phyloP scores from a whole-genome alignment of 768 basidiomycete genomes.

The Auriscalpium orientale region DNA sequence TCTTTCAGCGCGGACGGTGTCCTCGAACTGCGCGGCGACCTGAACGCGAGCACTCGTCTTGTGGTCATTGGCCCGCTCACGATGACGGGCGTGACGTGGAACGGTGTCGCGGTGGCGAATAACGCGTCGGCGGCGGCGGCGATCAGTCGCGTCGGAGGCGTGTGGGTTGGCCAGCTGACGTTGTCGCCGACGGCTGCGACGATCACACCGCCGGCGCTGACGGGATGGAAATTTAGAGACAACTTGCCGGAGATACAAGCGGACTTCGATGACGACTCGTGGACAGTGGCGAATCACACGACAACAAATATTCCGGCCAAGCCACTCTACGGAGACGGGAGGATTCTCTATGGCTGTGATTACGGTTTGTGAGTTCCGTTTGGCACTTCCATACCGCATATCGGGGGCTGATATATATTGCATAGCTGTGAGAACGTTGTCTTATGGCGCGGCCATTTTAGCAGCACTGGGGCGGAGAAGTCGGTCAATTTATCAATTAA shows the following conservation, averaged over 20 bases:
- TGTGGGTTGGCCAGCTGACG: slow-evolving; percentile 39
- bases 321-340: slow-evolving; percentile 66
- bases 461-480: slow-evolving; percentile 47
- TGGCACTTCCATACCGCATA: not conserved
- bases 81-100: slow-evolving; percentile 60
- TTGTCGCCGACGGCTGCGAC: slow-evolving; percentile 23
- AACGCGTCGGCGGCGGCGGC: slow-evolving; percentile 24
- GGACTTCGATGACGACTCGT: slow-evolving; percentile 53
- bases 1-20: slow-evolving; percentile 19
- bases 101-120: slow-evolving; percentile 42
- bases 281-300: slow-evolving; percentile 65
- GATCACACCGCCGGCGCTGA: slow-evolving; percentile 41
- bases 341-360: slow-evolving; percentile 80
- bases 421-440: slow-evolving; percentile 77
- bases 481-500: slow-evolving; percentile 73
- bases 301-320: slow-evolving; percentile 65
- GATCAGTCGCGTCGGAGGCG: slow-evolving; percentile 30
- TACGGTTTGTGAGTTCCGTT: slow-evolving; percentile 58
- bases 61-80: slow-evolving; percentile 55
- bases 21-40: slow-evolving; percentile 62
- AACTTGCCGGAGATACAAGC: slow-evolving; percentile 62
- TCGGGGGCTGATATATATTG: not conserved
- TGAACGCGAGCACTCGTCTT: slow-evolving; percentile 49
- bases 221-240: slow-evolving; percentile 68
- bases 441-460: slow-evolving; percentile 79